Evolutionary conservation across 306 rosid genomes (phyloP).

Genomic region (Medicago lupulina): DNA sequence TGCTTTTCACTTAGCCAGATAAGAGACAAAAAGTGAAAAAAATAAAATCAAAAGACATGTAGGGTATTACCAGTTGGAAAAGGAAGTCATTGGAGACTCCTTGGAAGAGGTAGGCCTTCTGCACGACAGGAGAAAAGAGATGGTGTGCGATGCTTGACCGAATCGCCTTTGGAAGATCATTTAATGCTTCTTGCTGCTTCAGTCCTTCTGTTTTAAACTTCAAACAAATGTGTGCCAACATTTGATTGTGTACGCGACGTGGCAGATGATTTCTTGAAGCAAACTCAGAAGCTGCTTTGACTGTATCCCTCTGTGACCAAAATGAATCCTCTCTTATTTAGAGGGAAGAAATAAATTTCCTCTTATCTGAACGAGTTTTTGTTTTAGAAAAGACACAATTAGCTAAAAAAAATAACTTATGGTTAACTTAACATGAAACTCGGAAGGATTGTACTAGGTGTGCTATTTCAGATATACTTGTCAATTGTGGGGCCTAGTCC

Average conservation of each 20-base stretch:
- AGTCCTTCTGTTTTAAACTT: conserved; percentile 79
- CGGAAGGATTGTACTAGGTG: conserved; percentile 4
- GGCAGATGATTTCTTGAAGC: conserved; percentile 79
- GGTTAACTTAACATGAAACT: conserved; percentile 5
- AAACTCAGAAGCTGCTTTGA: conserved; percentile 82
- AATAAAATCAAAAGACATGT: neutral
- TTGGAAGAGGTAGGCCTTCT: conserved; percentile 64
- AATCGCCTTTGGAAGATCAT: conserved; percentile 79
- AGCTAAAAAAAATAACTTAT: neutral
- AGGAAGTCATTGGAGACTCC: conserved; percentile 79
- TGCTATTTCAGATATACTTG: conserved; percentile 36
- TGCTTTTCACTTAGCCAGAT: neutral
- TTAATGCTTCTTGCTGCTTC: conserved; percentile 82
- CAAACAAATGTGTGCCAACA: conserved; percentile 83
- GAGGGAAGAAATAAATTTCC: conserved; percentile 30
- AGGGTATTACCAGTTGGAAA: conserved; percentile 72
- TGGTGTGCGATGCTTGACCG: conserved; percentile 77
- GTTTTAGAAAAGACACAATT: conserved; percentile 33
- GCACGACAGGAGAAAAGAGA: conserved; percentile 66
- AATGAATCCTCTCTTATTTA: conserved; percentile 36
- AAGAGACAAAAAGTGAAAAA: neutral
- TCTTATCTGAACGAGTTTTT: conserved; percentile 40
- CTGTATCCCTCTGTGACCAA: conserved; percentile 68
- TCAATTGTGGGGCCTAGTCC: conserved; percentile 44
- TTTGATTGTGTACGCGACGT: conserved; percentile 62